Base-by-base conservation (phyloP, 495 filamentous ascomycete species). In the Annulohypoxylon bovei region DNA sequence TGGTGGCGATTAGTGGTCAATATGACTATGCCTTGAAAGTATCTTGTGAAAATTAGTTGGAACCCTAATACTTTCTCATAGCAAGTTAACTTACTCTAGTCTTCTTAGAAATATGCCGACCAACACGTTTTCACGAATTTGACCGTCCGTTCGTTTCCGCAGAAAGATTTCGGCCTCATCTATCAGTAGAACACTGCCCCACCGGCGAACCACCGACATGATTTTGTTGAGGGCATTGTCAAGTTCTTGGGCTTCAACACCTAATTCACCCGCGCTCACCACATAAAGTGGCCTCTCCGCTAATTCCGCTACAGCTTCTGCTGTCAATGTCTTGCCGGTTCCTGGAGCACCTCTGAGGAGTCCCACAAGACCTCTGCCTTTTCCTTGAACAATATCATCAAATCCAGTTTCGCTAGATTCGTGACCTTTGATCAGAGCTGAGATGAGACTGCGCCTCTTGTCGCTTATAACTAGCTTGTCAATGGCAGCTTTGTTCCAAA, bases 1-100 rank as follows among this genome's bases (percentile, higher is more conserved):
- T 93, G 89, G 18, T 94, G 91, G 3, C 92, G 88, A 74, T 95
- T 95, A 18, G 92, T 95, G 1, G 92, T 95, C n/a, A 95, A 78
- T 83, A 94, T 94, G n/a, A 94, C 78, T 63, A 94, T 94, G 3
- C 92, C 92, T 76, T 94, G 92, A 83, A 93, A 93, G 71, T 93
- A 93, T n/a, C n/a, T n/a, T n/a, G n/a, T n/a, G n/a, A n/a, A n/a
- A n/a, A n/a, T n/a, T n/a, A n/a, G n/a, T n/a, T n/a, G n/a, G n/a
- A n/a, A n/a, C n/a, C n/a, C n/a, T n/a, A n/a, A n/a, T n/a, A n/a
- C n/a, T n/a, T n/a, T n/a, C n/a, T n/a, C n/a, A n/a, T n/a, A n/a
- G n/a, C n/a, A n/a, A n/a, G n/a, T n/a, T n/a, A n/a, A n/a, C n/a
- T n/a, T n/a, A n/a, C 68, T 85, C 83, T 0, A 92, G 81, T 20